Evolutionary conservation across 2,329 filamentous ascomycete species (phyloP), one percentile per base, ranked within the genome.

Genomic region (Alternaria panax): DNA sequence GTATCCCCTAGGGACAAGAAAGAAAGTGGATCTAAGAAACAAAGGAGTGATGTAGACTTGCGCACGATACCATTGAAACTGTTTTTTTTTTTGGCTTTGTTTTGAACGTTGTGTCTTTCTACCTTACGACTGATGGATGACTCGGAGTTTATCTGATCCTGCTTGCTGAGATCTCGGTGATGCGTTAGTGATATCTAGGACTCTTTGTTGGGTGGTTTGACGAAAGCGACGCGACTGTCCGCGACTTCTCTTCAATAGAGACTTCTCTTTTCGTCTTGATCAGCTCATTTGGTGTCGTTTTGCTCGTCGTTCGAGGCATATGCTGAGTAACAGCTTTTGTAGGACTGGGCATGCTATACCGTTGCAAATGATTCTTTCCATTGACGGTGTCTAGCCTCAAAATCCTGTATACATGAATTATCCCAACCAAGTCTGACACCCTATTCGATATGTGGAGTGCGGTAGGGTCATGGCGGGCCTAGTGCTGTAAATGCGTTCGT

Each of bases 61-160:
- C 48, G 48, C 34, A 51, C 25, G 48, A 51, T 51, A 51, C 48
- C 48, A 51, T 48, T 48, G 28, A 25, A 48, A n/a, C 45, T 36
- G 28, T 48, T 48, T 48, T 32, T 32, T 34, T 45, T 43, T 27
- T 8, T 27, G 5, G 43, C 36, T 51, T 20, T 52, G 38, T 14
- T 41, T 7, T 28, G 12, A 34, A 27, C 24, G 24, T 16, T 32
- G 9, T 20, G 22, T 18, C n/a, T 42, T 22, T 42, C 11, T 12
- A 16, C 22, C 27, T 18, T 32, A 30, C 28, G 36, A 18, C 25
- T 14, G 16, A 11, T 42, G 22, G 38, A 41, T 41, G 38, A 41
- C 12, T 22, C 9, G 9, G 7, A 47, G 30, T 36, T 22, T 22
- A 25, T 48, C 8, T 20, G n/a, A 7, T 6, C 16, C 18, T 34